Evolutionary conservation across 108 stramenopile species (phyloP).

Genomic region (Nitzschia sp.): DNA sequence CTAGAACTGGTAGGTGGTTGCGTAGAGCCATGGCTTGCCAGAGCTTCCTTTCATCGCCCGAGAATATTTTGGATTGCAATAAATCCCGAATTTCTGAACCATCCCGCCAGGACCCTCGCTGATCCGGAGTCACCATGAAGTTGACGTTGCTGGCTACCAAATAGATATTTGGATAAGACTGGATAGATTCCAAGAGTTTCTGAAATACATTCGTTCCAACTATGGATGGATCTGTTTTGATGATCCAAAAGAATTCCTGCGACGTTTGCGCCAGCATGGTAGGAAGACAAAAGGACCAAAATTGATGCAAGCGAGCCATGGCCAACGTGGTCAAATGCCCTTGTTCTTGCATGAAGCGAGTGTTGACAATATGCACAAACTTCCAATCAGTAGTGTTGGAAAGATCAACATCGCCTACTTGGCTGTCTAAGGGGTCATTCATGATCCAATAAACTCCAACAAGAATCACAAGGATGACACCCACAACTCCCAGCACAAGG

Average conservation of each 20-base stretch:
- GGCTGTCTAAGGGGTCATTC: no score
- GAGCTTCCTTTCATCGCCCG: conserved; percentile 37
- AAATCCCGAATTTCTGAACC: conserved; percentile 55
- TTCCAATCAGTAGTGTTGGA: conserved; percentile 40
- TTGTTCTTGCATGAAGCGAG: conserved; percentile 87
- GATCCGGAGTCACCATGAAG: conserved; percentile 47
- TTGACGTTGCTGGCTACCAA: conserved; percentile 67
- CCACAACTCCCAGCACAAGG: no score
- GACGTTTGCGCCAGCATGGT: conserved; percentile 34
- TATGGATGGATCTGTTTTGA: conserved; percentile 77
- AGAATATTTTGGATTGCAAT: conserved; percentile 29
- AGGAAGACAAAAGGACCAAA: conserved; percentile 62
- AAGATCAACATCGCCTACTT: background rate
- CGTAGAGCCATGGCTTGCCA: conserved; percentile 53
- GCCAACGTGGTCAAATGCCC: conserved; percentile 50
- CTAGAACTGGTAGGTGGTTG: conserved; percentile 53
- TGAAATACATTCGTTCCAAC: conserved; percentile 32
- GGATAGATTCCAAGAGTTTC: conserved; percentile 47
- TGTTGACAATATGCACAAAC: conserved; percentile 70
- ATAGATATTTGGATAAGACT: conserved; percentile 44
- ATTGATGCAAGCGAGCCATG: conserved; percentile 60
- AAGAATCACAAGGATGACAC: no score
- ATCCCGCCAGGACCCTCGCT: conserved; percentile 55
- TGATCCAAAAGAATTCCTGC: conserved; percentile 71
- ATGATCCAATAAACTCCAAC: no score